A percentile compares a stretch with the other conserved stretches of the same genome.
Evolutionary conservation across 2,329 filamentous ascomycete genomes (phyloP).

Genomic region (Botrytis sinoallii): DNA sequence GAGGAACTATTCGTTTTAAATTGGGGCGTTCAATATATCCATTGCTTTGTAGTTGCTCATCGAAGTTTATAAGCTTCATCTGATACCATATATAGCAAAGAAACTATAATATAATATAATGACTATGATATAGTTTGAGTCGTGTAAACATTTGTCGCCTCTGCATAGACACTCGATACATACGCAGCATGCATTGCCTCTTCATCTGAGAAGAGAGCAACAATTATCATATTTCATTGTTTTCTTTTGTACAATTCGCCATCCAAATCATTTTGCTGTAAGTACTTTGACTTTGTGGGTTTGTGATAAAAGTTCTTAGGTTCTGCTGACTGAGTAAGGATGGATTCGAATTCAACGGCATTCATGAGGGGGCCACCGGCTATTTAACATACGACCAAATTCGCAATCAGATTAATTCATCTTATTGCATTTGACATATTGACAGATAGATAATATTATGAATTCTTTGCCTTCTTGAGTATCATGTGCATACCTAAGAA

Average conservation of each 20-base stretch:
- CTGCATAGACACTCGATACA: neutral
- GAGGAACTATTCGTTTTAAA: neutral
- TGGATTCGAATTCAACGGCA: neutral
- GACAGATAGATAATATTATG: neutral
- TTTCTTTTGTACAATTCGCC: no score
- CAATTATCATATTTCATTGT: neutral
- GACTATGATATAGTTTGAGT: neutral
- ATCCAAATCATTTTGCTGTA: neutral
- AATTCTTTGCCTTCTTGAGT: neutral
- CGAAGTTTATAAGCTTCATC: neutral
- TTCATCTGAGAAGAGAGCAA: neutral
- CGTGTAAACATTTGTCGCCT: neutral
- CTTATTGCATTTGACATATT: neutral
- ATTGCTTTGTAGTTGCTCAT: conserved; percentile 10
- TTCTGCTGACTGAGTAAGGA: neutral
- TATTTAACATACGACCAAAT: neutral
- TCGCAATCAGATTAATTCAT: neutral
- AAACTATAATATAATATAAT: neutral
- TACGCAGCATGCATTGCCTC: neutral
- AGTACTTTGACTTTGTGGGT: neutral
- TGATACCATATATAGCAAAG: neutral
- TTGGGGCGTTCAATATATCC: conserved; percentile 15
- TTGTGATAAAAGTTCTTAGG: neutral
- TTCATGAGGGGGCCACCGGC: neutral
- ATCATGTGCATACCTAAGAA: neutral